Evolutionary conservation across 1,139 yeast species (phyloP).

Genomic region (Pichia sp.): DNA sequence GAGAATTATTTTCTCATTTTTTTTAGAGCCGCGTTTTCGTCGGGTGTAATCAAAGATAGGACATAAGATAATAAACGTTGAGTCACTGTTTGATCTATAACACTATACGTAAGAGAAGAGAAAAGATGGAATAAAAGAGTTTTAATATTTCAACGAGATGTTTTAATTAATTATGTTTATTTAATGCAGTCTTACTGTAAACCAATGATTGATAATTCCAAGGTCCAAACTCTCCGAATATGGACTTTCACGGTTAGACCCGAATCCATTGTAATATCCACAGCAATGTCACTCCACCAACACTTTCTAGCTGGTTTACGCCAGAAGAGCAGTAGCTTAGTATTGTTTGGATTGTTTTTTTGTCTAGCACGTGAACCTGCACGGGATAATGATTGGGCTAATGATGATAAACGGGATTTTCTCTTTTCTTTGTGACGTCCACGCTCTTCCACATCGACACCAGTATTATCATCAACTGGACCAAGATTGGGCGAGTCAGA

Average conservation of each 20-base stretch:
- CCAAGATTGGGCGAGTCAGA: conserved; percentile 41
- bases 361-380: conserved; percentile 43
- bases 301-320: conserved; percentile 97
- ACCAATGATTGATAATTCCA: conserved; percentile 61
- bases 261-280: conserved; percentile 43
- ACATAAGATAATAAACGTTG: no score
- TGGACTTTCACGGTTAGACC: conserved; percentile 47
- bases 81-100: no score
- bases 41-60: no score
- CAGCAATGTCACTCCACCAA: conserved; percentile 87
- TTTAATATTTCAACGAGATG: no score
- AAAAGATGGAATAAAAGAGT: no score
- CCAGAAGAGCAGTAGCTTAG: conserved; percentile 88
- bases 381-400: conserved; percentile 41
- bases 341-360: conserved; percentile 40
- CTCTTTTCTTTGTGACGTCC: conserved; percentile 16
- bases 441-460: conserved; percentile 13
- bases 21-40: no score
- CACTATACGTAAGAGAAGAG: no score
- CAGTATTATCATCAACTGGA: conserved; percentile 34
- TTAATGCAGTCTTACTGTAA: conserved; percentile 35
- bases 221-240: conserved; percentile 77
- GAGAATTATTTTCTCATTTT: no score
- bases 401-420: conserved; percentile 34
- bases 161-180: no score